These are phyloP conservation scores for Penicillium daleae DNA, from an alignment of 495 filamentous ascomycete genomes.

Conservation along the genomic window DNA sequence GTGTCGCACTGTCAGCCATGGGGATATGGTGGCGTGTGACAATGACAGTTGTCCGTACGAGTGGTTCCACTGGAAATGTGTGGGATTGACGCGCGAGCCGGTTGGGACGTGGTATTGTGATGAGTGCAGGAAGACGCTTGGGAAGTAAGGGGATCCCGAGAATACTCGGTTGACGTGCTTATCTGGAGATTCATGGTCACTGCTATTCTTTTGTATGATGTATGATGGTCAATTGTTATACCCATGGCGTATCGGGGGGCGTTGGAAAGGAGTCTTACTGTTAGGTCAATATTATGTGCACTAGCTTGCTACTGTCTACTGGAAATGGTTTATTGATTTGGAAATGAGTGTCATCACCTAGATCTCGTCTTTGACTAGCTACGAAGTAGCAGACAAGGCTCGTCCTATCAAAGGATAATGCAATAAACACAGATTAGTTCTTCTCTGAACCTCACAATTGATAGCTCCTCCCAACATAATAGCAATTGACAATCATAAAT, in stretches of 20 bases:
- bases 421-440: neutral
- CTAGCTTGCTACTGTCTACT: neutral
- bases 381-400: too few species aligned
- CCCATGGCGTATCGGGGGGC: constrained; percentile 2
- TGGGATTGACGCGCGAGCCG: constrained; percentile 86
- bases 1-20: constrained; percentile 90
- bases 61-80: constrained; percentile 99
- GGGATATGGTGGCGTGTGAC: constrained; percentile 98
- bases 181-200: neutral
- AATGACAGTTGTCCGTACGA: constrained; percentile 90
- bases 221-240: constrained; percentile 3
- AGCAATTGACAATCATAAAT: neutral
- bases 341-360: too few species aligned
- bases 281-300: neutral
- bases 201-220: neutral
- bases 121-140: constrained; percentile 68
- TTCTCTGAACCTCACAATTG: neutral
- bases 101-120: constrained; percentile 93
- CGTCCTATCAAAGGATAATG: neutral
- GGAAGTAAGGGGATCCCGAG: constrained; percentile 34
- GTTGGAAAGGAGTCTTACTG: neutral
- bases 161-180: neutral
- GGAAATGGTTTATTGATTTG: neutral
- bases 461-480: neutral
- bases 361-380: neutral